These are phyloP conservation scores for Anaeromyces robustus DNA, from an alignment of 192 early-diverging fungal genomes.

Conservation along the genomic window DNA sequence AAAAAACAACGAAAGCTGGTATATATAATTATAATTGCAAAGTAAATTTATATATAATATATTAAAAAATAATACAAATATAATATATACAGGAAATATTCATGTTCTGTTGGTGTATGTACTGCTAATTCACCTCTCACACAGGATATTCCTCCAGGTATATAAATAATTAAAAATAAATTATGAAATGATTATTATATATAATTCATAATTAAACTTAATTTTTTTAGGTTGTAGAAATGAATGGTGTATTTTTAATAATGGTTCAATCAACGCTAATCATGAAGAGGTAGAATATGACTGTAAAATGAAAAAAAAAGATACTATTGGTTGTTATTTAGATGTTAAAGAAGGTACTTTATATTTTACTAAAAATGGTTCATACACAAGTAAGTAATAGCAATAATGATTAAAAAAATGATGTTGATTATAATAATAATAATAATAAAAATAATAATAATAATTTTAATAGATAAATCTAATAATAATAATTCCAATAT, in stretches of 20 bases:
- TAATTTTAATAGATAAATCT: too few species aligned
- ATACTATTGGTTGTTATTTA: background rate
- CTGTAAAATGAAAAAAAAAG: background rate
- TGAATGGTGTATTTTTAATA: background rate
- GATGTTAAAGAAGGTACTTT: background rate
- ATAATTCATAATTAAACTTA: too few species aligned
- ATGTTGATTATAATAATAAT: too few species aligned
- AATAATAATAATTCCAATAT: too few species aligned
- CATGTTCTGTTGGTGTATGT: background rate
- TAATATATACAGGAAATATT: background rate
- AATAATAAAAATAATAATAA: too few species aligned
- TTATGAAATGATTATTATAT: too few species aligned
- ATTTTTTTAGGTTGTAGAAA: background rate
- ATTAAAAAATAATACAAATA: too few species aligned
- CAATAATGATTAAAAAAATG: too few species aligned
- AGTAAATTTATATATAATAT: too few species aligned
- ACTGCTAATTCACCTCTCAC: background rate
- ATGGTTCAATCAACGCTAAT: background rate
- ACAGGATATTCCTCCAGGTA: background rate
- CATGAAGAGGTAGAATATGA: background rate
- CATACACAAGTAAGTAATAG: background rate
- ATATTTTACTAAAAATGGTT: background rate
- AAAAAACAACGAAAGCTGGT: background rate
- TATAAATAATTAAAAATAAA: background rate
- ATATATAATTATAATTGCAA: background rate